Percentiles rank a stretch among this genome's conserved stretches.
phyloP scores from a whole-genome alignment of 2,329 filamentous ascomycete genomes.

The Colletotrichum sp. region DNA sequence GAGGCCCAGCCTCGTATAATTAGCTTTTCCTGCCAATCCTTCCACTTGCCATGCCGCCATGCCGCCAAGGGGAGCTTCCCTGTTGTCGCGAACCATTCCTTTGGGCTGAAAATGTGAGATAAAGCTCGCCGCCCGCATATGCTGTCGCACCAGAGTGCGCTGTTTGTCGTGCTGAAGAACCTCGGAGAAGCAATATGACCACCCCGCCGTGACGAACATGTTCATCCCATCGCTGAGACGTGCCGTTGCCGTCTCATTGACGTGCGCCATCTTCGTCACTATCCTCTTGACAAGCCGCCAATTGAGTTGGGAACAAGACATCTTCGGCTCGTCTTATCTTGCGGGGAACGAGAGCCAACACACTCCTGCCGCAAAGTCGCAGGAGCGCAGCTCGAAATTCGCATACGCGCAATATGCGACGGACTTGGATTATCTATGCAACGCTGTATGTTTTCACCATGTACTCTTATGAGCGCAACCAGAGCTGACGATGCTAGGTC shows the following conservation, averaged over 20 bases:
- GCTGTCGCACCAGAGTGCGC: not conserved
- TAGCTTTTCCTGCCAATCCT: not conserved
- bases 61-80: not conserved
- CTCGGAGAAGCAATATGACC: not conserved
- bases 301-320: not conserved
- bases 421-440: slow-evolving; percentile 51
- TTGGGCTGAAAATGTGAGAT: not conserved
- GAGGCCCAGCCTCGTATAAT: not conserved
- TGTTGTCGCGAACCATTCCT: not conserved
- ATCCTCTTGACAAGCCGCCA: not conserved
- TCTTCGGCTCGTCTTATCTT: not conserved
- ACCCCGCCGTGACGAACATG: not conserved
- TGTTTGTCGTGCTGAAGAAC: not conserved
- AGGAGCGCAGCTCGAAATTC: slow-evolving; percentile 31
- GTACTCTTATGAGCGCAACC: not conserved
- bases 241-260: not conserved
- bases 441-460: slow-evolving; percentile 32
- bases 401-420: slow-evolving; percentile 58
- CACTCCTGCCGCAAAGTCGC: not conserved
- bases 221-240: slow-evolving; percentile 1
- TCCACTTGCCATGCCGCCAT: not conserved
- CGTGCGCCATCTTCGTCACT: not conserved
- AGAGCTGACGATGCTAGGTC: slow-evolving; percentile 25
- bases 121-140: not conserved
- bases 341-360: not conserved